Base-by-base conservation (phyloP, 1,284 basidiomycete species). In the Afroboletus lepidellus region DNA sequence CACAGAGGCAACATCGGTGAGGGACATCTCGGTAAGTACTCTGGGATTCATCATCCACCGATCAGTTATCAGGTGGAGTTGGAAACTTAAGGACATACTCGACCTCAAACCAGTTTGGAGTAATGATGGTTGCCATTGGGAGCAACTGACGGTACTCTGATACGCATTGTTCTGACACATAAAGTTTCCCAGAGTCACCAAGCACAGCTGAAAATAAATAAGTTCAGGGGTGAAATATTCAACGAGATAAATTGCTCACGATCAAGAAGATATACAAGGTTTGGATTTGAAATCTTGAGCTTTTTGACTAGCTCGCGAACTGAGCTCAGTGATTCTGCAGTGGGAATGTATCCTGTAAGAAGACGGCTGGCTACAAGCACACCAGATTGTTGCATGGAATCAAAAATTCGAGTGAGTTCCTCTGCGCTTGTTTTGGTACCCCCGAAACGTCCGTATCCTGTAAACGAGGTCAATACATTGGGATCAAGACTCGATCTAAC, bases 71-170 rank as follows among this genome's bases (percentile, higher is more conserved):
- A 50, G 50, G 9, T 38, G 7, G 37, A 34, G 16, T 23, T 21
- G 33, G n/a, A 30, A 50, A 46, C 20, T 0, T 39, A 8, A n/a
- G 37, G 41, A 77, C 88, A 69, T 66, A 95, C 92, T 98, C 94
- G 50, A 91, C 90, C 74, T 99, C 97, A 60, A 96, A 99, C 81
- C 95, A 97, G 68, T 99, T 99, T 0, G 96, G 96, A 0, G 96
- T 95, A 58, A 98, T 96, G 51, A 98, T 87, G 0, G 90, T 92
- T 1, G 95, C 87, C 21, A 88, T 73, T 16, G 81, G 77, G 3
- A 99, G 77, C 72, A 99, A 82, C 42, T 74, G 70, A 47, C 85
- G 83, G 74, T 99, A 99, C 43, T 94, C 81, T 0, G 94, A 93
- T 49, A 99, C 80, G 6, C 95, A 93, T 57, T 92, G 87, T 12